These are phyloP conservation scores for Peltaster fructicola DNA, from an alignment of 2,329 filamentous ascomycete species.

Conservation along the genomic window DNA sequence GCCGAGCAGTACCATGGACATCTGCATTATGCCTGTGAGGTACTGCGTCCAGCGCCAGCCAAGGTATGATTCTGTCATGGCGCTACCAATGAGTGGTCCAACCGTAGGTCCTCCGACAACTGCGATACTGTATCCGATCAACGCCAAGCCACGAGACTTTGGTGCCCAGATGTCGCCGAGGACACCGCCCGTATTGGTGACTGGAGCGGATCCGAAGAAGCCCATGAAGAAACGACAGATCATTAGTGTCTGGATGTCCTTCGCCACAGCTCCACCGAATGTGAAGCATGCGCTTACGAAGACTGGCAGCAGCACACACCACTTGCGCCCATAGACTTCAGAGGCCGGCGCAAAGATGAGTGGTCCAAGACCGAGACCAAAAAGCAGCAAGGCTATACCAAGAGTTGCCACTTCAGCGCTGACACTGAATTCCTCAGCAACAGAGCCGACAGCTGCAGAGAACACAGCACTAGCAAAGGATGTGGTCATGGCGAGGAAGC, in stretches of 20 bases:
- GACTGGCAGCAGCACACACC: slow-evolving; percentile 27
- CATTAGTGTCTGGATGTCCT: slow-evolving; percentile 21
- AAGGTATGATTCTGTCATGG: slow-evolving; percentile 22
- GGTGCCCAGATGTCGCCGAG: slow-evolving; percentile 27
- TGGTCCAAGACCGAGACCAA: slow-evolving; percentile 1
- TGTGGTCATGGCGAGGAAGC: no score
- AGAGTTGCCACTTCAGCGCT: no score
- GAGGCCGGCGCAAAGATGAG: slow-evolving; percentile 17
- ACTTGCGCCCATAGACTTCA: slow-evolving; percentile 28
- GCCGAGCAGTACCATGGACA: slow-evolving; percentile 10
- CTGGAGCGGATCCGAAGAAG: slow-evolving; percentile 26
- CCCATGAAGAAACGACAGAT: slow-evolving; percentile 29
- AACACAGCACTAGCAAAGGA: no score
- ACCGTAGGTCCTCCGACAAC: slow-evolving; percentile 23
- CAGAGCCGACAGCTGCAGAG: no score
- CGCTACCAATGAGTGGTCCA: slow-evolving; percentile 25
- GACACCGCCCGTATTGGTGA: slow-evolving; percentile 26
- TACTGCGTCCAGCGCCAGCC: slow-evolving; percentile 31
- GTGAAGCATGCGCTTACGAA: slow-evolving; percentile 27
- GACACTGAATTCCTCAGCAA: no score
- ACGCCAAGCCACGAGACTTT: slow-evolving; percentile 21
- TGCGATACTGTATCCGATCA: slow-evolving; percentile 23
- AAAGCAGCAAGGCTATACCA: not conserved
- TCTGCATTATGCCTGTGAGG: slow-evolving; percentile 24
- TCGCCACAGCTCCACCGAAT: slow-evolving; percentile 27